Evolutionary conservation across 2,329 filamentous ascomycete genomes (phyloP).

Genomic region (Exutisphaerella laricina): DNA sequence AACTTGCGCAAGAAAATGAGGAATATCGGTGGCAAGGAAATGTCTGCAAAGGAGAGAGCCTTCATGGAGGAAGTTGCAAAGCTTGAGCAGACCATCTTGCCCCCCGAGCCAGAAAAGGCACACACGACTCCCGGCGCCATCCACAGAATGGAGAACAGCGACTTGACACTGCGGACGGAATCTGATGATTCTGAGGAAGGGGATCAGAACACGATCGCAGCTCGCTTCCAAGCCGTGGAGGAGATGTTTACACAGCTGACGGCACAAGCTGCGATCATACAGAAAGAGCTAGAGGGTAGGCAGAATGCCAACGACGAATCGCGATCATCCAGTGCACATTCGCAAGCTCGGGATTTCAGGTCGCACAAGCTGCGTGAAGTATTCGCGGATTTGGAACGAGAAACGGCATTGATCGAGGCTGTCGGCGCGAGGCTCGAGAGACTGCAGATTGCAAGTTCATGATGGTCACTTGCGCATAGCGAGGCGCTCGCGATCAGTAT

Average conservation of each 20-base stretch:
- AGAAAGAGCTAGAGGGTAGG: conserved; percentile 29
- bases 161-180: conserved; percentile 14
- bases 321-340: conserved; percentile 47
- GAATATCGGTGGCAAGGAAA: conserved; percentile 47
- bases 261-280: conserved; percentile 25
- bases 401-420: conserved; percentile 63
- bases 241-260: conserved; percentile 27
- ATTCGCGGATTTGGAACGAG: conserved; percentile 57
- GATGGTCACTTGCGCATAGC: not conserved
- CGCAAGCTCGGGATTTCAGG: conserved; percentile 45
- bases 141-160: conserved; percentile 22
- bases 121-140: conserved; percentile 29
- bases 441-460: conserved; percentile 33
- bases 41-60: conserved; percentile 58
- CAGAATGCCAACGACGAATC: conserved; percentile 22
- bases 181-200: conserved; percentile 7
- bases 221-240: conserved; percentile 25
- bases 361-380: conserved; percentile 60
- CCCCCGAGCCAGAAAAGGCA: conserved; percentile 32
- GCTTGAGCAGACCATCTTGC: conserved; percentile 34
- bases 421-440: conserved; percentile 58
- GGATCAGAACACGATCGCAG: conserved; percentile 13
- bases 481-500: not conserved
- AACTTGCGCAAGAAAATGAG: conserved; percentile 48
- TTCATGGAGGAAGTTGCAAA: conserved; percentile 54